Conservation (phyloP, 1,139 yeast genomes). For the Yamadazyma buinensis region DNA sequence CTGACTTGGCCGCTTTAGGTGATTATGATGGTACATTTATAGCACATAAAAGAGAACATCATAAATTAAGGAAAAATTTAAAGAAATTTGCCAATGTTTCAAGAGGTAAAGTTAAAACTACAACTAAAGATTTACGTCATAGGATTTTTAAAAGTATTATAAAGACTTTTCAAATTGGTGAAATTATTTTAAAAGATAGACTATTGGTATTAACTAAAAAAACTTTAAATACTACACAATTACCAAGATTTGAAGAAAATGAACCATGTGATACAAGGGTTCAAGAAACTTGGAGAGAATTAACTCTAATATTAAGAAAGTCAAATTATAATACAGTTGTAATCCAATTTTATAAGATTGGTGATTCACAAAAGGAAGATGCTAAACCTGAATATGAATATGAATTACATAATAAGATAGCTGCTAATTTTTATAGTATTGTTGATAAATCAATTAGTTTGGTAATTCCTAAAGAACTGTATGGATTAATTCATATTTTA, state of each 20-base stretch:
- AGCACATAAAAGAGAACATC: slow-evolving; percentile 20
- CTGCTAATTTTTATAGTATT: slow-evolving; percentile 55
- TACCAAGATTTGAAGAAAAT: slow-evolving; percentile 28
- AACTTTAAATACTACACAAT: slow-evolving; percentile 14
- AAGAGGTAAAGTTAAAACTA: slow-evolving; percentile 18
- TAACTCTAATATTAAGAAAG: slow-evolving; percentile 60
- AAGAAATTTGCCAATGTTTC: slow-evolving; percentile 23
- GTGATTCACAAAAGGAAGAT: slow-evolving; percentile 17
- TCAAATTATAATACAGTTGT: slow-evolving; percentile 53
- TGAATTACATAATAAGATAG: slow-evolving; percentile 17
- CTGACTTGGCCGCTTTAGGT: slow-evolving; percentile 8
- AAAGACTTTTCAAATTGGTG: slow-evolving; percentile 45
- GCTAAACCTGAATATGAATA: slow-evolving; percentile 22
- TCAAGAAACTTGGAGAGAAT: slow-evolving; percentile 75
- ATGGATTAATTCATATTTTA: slow-evolving; percentile 46
- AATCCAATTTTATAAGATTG: slow-evolving; percentile 57
- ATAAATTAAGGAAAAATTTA: slow-evolving; percentile 19
- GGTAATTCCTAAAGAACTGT: slow-evolving; percentile 29
- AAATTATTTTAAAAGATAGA: slow-evolving; percentile 59
- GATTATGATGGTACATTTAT: slow-evolving; percentile 3
- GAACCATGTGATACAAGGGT: slow-evolving; percentile 53
- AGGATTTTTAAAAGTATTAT: slow-evolving; percentile 22
- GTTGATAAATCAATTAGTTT: slow-evolving; percentile 68
- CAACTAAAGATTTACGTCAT: slow-evolving; percentile 17
- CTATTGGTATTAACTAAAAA: slow-evolving; percentile 51